Evolutionary conservation across 345 rosid species (phyloP), one percentile per base, ranked within the genome.

Genomic region (Heritiera fomes): DNA sequence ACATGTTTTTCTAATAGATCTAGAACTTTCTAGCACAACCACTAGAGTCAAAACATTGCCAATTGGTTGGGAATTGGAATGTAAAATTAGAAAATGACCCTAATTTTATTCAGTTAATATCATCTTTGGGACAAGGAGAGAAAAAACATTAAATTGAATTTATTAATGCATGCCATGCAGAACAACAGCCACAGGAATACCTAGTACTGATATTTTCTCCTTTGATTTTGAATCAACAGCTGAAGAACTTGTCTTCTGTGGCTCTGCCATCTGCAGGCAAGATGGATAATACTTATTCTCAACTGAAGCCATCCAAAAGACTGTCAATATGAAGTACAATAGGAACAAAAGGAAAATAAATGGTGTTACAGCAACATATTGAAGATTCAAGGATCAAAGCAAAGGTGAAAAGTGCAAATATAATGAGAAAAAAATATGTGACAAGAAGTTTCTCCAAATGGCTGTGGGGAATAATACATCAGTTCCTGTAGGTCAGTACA

Each of bases 121-220:
- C 50, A 10, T 11, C 40, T 71, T 30, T 52, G 75, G 45, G 75
- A 74, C 23, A 47, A 41, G 73, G 8, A 2, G 17, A 40, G 38
- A 65, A 13, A 23, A 41, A 41, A n/a, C 20, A 47, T 5, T 38
- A 12, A 65, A 67, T 71, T 74, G 76, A 77, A 64, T 74, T 71
- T 67, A 43, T 32, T 1, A 56, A 13, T 41, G 59, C 49, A 6
- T 46, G 46, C 17, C 28, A 62, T 1, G 41, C 17, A 28, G 10
- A 75, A 65, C 40, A 46, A 18, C 11, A 47, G n/a, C 34, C 58
- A 58, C 30, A 15, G 62, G 62, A 77, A 20, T 85, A 91, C 95
- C 93, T 74, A 86, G 82, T 71, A 83, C 63, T 64, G 82, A 84
- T 66, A 77, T 82, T 83, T 86, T 85, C 73, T 84, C 86, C 82